These are phyloP conservation scores for Aspergillus wentii DNA, from an alignment of 495 filamentous ascomycete species.

Conservation along the genomic window DNA sequence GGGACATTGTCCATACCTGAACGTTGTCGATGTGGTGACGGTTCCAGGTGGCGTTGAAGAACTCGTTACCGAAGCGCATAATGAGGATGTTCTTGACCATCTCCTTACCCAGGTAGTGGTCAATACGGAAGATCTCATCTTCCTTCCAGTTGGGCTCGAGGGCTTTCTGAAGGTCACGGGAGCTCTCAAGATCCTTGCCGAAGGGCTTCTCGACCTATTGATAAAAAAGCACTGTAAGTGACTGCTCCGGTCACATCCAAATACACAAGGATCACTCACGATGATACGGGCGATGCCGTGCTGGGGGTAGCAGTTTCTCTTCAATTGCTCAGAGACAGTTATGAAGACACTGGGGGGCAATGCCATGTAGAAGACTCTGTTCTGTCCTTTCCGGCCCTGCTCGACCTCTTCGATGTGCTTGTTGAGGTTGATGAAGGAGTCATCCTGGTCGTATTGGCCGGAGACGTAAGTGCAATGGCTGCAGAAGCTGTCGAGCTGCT, in stretches of 20 bases:
- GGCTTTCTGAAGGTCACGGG: slow-evolving; percentile 89
- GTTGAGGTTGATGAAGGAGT: slow-evolving; percentile 83
- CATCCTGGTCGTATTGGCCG: slow-evolving; percentile 96
- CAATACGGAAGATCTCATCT: slow-evolving; percentile 98
- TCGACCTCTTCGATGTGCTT: slow-evolving; percentile 89
- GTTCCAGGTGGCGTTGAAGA: slow-evolving; percentile 99
- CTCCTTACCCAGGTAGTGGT: slow-evolving; percentile 99
- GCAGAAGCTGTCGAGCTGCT: slow-evolving; percentile 88
- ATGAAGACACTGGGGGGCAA: slow-evolving; percentile 97
- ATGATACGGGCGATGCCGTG: slow-evolving; percentile 90
- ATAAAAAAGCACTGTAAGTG: slow-evolving; percentile 12
- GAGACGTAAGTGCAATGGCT: slow-evolving; percentile 85
- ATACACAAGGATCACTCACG: slow-evolving; percentile 41
- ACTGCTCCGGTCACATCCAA: not conserved
- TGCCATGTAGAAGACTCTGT: slow-evolving; percentile 99
- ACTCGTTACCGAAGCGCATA: slow-evolving; percentile 96
- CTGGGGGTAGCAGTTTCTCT: slow-evolving; percentile 91
- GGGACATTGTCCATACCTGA: slow-evolving; percentile 31
- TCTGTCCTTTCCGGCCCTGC: slow-evolving; percentile 71
- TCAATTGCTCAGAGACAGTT: slow-evolving; percentile 92
- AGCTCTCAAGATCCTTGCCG: slow-evolving; percentile 92
- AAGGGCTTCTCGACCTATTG: slow-evolving; percentile 96
- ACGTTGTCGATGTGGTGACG: slow-evolving; percentile 99
- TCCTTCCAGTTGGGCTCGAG: slow-evolving; percentile 98
- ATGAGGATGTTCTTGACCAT: slow-evolving; percentile 99